Evolutionary conservation across 805 yeast species (phyloP), one percentile per base, ranked within the genome.

Genomic region (Zygosaccharomyces pseudorouxii): DNA sequence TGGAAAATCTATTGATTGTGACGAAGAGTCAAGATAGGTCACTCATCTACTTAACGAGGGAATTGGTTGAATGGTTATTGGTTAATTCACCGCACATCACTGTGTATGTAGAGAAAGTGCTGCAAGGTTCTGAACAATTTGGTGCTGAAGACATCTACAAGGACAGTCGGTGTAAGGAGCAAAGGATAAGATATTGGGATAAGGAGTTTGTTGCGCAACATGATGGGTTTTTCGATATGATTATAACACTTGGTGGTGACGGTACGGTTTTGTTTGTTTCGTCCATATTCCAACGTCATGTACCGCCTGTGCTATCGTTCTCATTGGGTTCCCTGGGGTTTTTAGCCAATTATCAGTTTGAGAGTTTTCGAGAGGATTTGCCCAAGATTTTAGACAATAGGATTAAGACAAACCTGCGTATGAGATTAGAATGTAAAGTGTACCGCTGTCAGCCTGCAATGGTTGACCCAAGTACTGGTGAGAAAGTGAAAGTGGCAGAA

Each of bases 241-340:
- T 89, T 2, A 79, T 92, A 38, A 88, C 98, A 0, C 72, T 93
- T 7, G 99, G 99, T 20, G 99, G 99, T 14, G 99, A 93, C 63
- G 98, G 99, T 7, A 93, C 99, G 0, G 96, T 92, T 42, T 71
- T 92, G 8, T 85, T 85, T 59, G 92, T 92, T 0, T 89, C 96
- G 2, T 84, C 93, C 48, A 71, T 89, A 36, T 93, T 93, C 67
- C 95, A 86, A 68, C 72, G 77, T 49, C 77, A 78, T 42, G 97
- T 90, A 1, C 99, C 99, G 0, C 99, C 99, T 0, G 87, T 92
- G 2, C 74, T 93, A 55, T 80, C 95, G 16, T 92, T 89, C 66
- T 79, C 95, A 0, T 71, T 93, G 56, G 99, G 99, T 0, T 86
- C 96, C 0, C 71, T 93, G 20, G 99, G 99, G 3, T 93, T 93